phyloP scores from a whole-genome alignment of 768 basidiomycete species.

The Panaeolus cyanescens region DNA sequence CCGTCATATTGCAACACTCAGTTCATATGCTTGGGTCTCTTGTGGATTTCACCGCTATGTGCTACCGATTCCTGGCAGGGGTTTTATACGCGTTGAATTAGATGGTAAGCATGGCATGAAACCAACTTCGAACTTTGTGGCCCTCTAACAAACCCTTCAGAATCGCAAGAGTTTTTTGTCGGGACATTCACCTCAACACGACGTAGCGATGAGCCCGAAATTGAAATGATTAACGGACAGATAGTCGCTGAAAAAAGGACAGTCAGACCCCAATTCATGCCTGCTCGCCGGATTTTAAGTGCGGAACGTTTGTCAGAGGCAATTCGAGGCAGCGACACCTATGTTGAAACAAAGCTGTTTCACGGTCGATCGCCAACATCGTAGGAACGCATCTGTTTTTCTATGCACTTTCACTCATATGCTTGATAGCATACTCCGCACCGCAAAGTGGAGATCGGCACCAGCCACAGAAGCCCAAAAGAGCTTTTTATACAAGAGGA shows the following conservation, averaged over 20 bases:
- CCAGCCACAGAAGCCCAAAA: constrained; percentile 68
- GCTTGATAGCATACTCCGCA: constrained; percentile 53
- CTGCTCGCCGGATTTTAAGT: constrained; percentile 52
- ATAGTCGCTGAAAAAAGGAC: neutral
- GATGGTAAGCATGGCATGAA: constrained; percentile 42
- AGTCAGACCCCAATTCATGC: constrained; percentile 48
- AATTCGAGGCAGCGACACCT: constrained; percentile 71
- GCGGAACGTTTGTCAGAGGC: constrained; percentile 60
- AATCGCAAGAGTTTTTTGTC: constrained; percentile 28
- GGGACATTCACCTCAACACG: constrained; percentile 59
- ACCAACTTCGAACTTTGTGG: constrained; percentile 1
- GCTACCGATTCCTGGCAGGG: constrained; percentile 72
- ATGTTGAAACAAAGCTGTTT: constrained; percentile 56
- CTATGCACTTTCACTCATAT: neutral
- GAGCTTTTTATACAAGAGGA: constrained; percentile 53
- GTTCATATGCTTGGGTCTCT: constrained; percentile 74
- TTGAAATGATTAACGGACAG: neutral
- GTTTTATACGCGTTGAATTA: constrained; percentile 64
- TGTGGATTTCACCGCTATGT: constrained; percentile 74
- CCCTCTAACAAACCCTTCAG: neutral
- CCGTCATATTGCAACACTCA: constrained; percentile 56
- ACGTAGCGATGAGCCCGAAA: constrained; percentile 28
- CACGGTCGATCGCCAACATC: constrained; percentile 48
- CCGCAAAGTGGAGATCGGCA: constrained; percentile 64
- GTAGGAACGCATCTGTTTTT: constrained; percentile 32